phyloP scores from a whole-genome alignment of 2,329 filamentous ascomycete species.

The Beauveria sp. region DNA sequence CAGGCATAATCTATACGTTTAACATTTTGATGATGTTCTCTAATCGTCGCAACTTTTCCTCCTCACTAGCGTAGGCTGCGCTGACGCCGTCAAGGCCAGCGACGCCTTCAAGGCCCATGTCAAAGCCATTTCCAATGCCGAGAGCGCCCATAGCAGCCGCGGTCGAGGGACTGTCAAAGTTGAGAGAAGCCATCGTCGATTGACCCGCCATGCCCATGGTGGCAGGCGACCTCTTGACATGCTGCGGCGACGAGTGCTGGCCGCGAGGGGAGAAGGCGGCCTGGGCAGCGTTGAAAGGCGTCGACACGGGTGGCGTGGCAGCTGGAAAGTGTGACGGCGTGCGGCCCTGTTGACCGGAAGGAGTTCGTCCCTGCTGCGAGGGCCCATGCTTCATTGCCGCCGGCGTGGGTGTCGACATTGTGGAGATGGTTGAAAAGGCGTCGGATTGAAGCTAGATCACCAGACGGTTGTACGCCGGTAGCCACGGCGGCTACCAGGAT shows the following conservation, averaged over 20 bases:
- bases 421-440: neutral
- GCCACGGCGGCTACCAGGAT: neutral
- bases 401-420: slow-evolving; percentile 45
- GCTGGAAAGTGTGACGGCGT: slow-evolving; percentile 44
- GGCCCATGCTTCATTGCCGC: slow-evolving; percentile 40
- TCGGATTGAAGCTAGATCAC: neutral
- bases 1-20: slow-evolving; percentile 30
- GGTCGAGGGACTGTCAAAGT: slow-evolving; percentile 58
- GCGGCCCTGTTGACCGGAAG: slow-evolving; percentile 41
- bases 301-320: slow-evolving; percentile 59
- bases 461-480: neutral
- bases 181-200: slow-evolving; percentile 38
- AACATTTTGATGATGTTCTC: slow-evolving; percentile 43
- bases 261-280: slow-evolving; percentile 53
- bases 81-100: slow-evolving; percentile 35
- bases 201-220: slow-evolving; percentile 43
- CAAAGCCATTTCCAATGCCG: slow-evolving; percentile 41
- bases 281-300: slow-evolving; percentile 51
- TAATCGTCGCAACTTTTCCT: slow-evolving; percentile 48
- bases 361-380: slow-evolving; percentile 36
- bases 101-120: slow-evolving; percentile 45
- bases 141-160: slow-evolving; percentile 53
- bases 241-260: slow-evolving; percentile 54
- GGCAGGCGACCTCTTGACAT: slow-evolving; percentile 56
- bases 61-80: slow-evolving; percentile 37